phyloP scores from a whole-genome alignment of 2,329 filamentous ascomycete genomes.

The Neonectria ditissima region DNA sequence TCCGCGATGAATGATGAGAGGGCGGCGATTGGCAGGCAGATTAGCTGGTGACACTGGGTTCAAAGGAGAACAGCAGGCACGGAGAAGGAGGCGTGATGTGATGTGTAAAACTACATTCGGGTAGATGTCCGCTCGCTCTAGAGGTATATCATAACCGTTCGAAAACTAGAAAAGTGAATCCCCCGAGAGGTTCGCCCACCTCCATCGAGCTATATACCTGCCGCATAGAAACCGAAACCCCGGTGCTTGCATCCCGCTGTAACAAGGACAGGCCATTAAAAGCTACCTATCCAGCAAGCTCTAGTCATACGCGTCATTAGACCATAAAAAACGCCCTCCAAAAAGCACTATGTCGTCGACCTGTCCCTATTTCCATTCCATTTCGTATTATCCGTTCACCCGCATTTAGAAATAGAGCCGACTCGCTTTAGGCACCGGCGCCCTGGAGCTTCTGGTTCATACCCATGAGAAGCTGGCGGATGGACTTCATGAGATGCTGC shows the following conservation, averaged over 20 bases:
- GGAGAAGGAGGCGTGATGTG: slow-evolving; percentile 5
- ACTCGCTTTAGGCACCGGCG: slow-evolving; percentile 9
- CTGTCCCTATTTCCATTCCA: slow-evolving; percentile 24
- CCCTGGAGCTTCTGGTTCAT: slow-evolving; percentile 54
- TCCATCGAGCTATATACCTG: slow-evolving; percentile 11
- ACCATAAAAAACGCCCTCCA: slow-evolving; percentile 42
- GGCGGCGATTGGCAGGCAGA: background rate
- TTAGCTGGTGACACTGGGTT: background rate
- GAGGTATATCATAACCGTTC: slow-evolving; percentile 39
- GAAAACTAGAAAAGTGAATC: slow-evolving; percentile 34
- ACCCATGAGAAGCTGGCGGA: slow-evolving; percentile 53
- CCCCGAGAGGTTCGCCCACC: slow-evolving; percentile 20
- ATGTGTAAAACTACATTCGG: slow-evolving; percentile 29
- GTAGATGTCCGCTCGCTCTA: slow-evolving; percentile 43
- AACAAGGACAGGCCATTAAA: slow-evolving; percentile 23
- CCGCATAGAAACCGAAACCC: slow-evolving; percentile 16
- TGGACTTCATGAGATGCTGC: slow-evolving; percentile 55
- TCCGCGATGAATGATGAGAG: background rate
- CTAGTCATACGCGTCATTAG: slow-evolving; percentile 43
- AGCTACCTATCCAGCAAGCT: slow-evolving; percentile 36
- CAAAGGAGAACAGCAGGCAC: background rate
- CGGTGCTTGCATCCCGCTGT: slow-evolving; percentile 9
- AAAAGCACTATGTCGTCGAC: slow-evolving; percentile 31
- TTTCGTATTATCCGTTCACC: slow-evolving; percentile 8
- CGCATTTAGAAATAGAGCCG: background rate